phyloP scores from a whole-genome alignment of 2,329 filamentous ascomycete genomes.

The Beauveria rudraprayagi region DNA sequence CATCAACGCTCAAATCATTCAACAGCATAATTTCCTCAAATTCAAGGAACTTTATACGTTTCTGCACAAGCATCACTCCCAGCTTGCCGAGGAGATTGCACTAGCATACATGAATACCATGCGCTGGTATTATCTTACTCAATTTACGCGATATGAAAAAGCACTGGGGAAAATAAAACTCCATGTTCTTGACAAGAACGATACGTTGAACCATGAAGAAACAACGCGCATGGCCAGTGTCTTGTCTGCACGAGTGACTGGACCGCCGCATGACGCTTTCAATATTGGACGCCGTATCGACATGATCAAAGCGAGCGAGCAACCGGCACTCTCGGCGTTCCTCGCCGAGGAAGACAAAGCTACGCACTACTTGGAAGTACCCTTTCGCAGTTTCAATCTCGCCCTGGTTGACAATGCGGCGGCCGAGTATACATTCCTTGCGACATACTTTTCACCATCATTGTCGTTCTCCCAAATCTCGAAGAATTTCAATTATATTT shows the following conservation, averaged over 20 bases:
- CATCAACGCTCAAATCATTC: constrained; percentile 94
- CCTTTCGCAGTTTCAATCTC: constrained; percentile 91
- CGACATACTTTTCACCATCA: constrained; percentile 76
- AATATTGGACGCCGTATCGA: constrained; percentile 82
- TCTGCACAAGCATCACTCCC: constrained; percentile 69
- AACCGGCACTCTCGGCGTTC: constrained; percentile 75
- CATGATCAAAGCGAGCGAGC: constrained; percentile 63
- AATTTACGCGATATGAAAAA: constrained; percentile 81
- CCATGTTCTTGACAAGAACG: constrained; percentile 73
- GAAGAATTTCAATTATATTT: constrained; percentile 78
- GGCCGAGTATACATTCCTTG: constrained; percentile 90
- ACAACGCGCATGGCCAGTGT: constrained; percentile 55
- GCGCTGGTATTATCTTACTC: constrained; percentile 93
- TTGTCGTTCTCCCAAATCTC: constrained; percentile 70
- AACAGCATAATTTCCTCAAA: constrained; percentile 81
- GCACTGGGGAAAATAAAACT: constrained; percentile 79
- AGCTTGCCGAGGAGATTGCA: constrained; percentile 81
- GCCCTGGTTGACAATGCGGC: constrained; percentile 90
- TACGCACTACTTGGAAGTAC: constrained; percentile 79
- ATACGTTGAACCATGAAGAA: constrained; percentile 75
- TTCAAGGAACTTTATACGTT: constrained; percentile 87
- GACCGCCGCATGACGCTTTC: constrained; percentile 74
- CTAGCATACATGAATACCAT: constrained; percentile 97
- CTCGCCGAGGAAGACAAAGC: constrained; percentile 83
- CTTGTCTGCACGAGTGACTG: constrained; percentile 38